A percentile compares a stretch with the other conserved stretches of the same genome.
Conservation (phyloP, 2,329 filamentous ascomycete species). For the Ceratocystis huliohia region DNA sequence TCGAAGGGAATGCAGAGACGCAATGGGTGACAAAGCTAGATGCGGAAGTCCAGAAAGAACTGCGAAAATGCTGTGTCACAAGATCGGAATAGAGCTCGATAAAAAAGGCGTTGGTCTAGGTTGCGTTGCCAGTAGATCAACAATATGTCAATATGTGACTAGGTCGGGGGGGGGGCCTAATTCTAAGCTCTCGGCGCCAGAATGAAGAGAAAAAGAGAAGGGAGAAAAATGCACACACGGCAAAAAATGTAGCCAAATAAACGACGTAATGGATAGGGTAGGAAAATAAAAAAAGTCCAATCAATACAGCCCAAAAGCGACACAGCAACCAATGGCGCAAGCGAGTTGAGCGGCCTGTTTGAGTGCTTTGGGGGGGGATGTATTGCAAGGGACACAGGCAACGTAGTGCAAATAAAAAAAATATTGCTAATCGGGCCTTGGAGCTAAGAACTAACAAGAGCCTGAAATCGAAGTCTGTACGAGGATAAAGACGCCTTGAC, state of each 20-base stretch:
- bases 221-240: not conserved
- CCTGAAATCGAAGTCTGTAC: not conserved
- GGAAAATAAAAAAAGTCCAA: not conserved
- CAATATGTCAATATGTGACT: not conserved
- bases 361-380: not conserved
- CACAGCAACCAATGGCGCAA: constrained; percentile 6
- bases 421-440: not conserved
- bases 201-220: not conserved
- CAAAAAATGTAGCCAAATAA: not conserved
- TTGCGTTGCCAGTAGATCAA: not conserved
- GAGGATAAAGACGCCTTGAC: not conserved
- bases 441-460: not conserved
- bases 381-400: constrained; percentile 2
- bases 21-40: not conserved
- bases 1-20: not conserved
- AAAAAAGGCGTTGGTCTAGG: not conserved
- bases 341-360: not conserved
- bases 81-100: not conserved
- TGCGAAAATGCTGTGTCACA: not conserved
- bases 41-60: not conserved
- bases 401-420: not conserved
- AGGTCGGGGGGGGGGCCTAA: not conserved
- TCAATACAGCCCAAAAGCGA: constrained; percentile 10
- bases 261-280: not conserved
- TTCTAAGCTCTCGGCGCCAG: not conserved